Base-by-base conservation (phyloP, 2,329 filamentous ascomycete species). In the Chrysosphaeria jannelii region DNA sequence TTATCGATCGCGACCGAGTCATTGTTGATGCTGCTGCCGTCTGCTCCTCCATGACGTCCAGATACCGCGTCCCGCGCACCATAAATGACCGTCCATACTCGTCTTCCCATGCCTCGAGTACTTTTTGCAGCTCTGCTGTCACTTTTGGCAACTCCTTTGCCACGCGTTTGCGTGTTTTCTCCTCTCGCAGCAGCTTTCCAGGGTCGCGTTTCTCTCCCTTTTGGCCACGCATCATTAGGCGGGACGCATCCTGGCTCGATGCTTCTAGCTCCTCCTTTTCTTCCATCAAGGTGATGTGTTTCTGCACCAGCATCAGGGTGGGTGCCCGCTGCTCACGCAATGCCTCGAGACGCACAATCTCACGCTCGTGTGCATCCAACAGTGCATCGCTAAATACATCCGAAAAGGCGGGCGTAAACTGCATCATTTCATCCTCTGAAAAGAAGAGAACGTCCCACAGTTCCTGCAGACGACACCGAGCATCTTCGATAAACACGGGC, bases 121-220 rank as follows among this genome's bases (percentile, higher is more conserved):
- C 54, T 40, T 67, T 81, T 32, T 61, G 60, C 28, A 97, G 48
- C n/a, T 93, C 78, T 1, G 57, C 57, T 27, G 81, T 67, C 20
- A 97, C 57, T 48, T 89, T 93, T 26, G 85, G 85, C 14, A 97
- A 51, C 39, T 97, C 85, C 44, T 93, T 97, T 13, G 79, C 60
- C 30, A 97, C 91, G 27, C 79, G 61, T 58, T 97, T 97, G 29
- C 85, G 66, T 75, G 90, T 89, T 57, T 93, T 97, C 48, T 97
- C 85, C 40, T 97, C 85, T 14, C 85, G 61, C 24, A 97, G 53
- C 10, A 97, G 55, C 46, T 90, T 85, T 23, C 78, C 81, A 3
- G 85, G 85, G 39, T 97, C 85, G 31, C 88, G 72, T 44, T 68
- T 75, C 48, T 93, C 81, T 25, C 81, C 81, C 47, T 89, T 90